These are phyloP conservation scores for Diplodia sapinea DNA, from an alignment of 2,329 filamentous ascomycete species.

Conservation along the genomic window DNA sequence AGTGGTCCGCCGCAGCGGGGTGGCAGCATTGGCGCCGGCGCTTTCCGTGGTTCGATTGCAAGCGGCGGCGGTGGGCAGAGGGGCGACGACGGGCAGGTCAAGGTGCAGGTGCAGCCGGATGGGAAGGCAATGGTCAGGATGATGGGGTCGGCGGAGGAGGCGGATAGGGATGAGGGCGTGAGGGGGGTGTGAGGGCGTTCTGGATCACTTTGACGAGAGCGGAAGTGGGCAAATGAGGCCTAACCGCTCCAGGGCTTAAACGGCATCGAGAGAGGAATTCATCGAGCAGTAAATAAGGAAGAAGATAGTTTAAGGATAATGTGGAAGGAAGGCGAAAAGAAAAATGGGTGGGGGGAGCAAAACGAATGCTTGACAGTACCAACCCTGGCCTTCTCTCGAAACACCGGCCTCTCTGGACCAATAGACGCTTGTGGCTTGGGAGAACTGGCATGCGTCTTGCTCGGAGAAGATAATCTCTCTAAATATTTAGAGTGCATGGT, in stretches of 20 bases:
- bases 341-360: background rate
- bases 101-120: conserved; percentile 32
- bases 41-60: background rate
- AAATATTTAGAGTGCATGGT: background rate
- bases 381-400: too few species aligned
- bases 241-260: background rate
- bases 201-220: background rate
- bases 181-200: background rate
- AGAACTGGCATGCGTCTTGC: background rate
- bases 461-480: background rate
- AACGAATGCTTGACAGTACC: too few species aligned
- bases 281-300: background rate
- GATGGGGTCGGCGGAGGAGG: conserved; percentile 36
- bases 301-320: background rate
- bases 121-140: conserved; percentile 34
- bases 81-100: conserved; percentile 1
- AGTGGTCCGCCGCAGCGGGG: conserved; percentile 3
- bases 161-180: conserved; percentile 29
- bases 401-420: too few species aligned
- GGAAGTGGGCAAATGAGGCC: background rate
- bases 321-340: background rate
- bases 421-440: background rate
- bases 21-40: background rate
- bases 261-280: background rate
- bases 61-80: background rate